A percentile compares a stretch with the other conserved stretches of the same genome.
Conservation (phyloP, 2,329 filamentous ascomycete genomes). For the Alternaria solani region DNA sequence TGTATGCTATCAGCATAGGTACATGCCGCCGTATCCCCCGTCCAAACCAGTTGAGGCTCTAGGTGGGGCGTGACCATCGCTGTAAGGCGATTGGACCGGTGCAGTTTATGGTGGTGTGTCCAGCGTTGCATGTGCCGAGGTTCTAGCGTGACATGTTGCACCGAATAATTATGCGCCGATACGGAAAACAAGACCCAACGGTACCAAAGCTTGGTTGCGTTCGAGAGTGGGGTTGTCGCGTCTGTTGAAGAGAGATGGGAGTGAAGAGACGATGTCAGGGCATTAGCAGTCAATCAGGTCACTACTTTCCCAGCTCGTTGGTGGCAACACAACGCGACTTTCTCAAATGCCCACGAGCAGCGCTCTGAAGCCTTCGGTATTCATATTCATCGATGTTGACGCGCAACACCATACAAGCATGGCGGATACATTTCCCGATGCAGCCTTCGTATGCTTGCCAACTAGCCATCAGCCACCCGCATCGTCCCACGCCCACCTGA, state of each 20-base stretch:
- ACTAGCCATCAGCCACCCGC: slow-evolving; percentile 1
- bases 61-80: neutral
- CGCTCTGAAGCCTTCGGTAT: neutral
- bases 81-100: neutral
- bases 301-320: neutral
- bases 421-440: slow-evolving; percentile 9
- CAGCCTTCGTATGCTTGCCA: slow-evolving; percentile 7
- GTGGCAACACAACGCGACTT: neutral
- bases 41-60: neutral
- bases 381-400: neutral
- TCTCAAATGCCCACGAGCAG: neutral
- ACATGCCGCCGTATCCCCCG: neutral
- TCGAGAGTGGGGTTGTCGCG: neutral
- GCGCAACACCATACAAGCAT: neutral
- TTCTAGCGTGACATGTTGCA: neutral
- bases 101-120: neutral
- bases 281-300: neutral
- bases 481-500: slow-evolving; percentile 4
- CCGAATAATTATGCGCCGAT: neutral
- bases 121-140: neutral
- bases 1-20: neutral
- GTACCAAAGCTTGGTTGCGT: neutral
- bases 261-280: neutral
- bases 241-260: neutral
- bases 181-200: neutral